phyloP scores from a whole-genome alignment of 257 asterid species.

The Forsythia suspensa region DNA sequence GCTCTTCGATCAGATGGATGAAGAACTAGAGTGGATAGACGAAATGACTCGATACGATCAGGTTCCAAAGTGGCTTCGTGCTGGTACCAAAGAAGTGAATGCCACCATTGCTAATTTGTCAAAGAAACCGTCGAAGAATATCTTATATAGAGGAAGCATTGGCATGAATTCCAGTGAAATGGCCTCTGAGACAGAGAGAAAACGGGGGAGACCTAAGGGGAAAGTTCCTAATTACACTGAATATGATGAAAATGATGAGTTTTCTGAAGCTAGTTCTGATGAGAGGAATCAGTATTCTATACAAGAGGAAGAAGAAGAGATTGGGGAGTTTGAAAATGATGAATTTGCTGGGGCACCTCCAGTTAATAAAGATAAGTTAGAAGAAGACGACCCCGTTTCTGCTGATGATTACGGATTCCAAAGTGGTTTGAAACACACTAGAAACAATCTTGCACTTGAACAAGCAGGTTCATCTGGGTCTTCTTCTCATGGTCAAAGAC shows the following conservation, averaged over 20 bases:
- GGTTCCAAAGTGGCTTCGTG: slow-evolving; percentile 96
- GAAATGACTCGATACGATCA: slow-evolving; percentile 89
- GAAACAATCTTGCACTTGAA: slow-evolving; percentile 48
- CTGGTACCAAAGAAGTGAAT: slow-evolving; percentile 80
- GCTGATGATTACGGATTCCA: slow-evolving; percentile 60
- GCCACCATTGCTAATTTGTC: slow-evolving; percentile 65
- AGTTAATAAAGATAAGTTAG: slow-evolving; percentile 64
- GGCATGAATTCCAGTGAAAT: slow-evolving; percentile 52
- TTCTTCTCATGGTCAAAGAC: slow-evolving; percentile 72
- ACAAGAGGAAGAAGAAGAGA: slow-evolving; percentile 77
- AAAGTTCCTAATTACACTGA: slow-evolving; percentile 90
- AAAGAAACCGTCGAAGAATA: slow-evolving; percentile 70
- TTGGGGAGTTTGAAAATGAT: slow-evolving; percentile 84
- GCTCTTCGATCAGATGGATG: slow-evolving; percentile 98
- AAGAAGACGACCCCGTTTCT: slow-evolving; percentile 66
- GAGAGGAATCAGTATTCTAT: slow-evolving; percentile 73
- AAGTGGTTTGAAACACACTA: slow-evolving; percentile 46
- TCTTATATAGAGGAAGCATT: slow-evolving; percentile 52
- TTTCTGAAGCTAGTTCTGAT: slow-evolving; percentile 83
- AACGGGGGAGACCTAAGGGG: slow-evolving; percentile 87
- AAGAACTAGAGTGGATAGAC: slow-evolving; percentile 89
- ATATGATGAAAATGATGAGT: slow-evolving; percentile 78
- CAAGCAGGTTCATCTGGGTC: slow-evolving; percentile 90
- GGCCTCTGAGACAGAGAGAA: slow-evolving; percentile 68
- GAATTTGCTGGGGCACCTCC: slow-evolving; percentile 58